Conservation (phyloP, 106 monocot species). For the Dendrobium chrysotoxum region DNA sequence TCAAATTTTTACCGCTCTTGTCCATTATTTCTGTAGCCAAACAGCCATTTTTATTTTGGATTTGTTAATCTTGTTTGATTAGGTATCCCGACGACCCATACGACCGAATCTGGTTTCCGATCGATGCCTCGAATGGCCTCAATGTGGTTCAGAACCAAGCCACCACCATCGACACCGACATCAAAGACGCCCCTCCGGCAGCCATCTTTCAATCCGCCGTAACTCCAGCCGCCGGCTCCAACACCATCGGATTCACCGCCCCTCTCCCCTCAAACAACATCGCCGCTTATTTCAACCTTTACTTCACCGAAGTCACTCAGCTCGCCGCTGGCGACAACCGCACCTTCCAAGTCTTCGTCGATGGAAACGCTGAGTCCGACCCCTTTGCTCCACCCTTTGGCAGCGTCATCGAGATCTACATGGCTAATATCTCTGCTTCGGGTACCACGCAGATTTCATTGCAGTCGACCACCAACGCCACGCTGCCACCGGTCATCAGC, state of each 20-base stretch:
- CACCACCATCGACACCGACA: not conserved
- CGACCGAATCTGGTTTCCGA: not conserved
- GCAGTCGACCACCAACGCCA: not conserved
- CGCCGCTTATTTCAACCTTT: not conserved
- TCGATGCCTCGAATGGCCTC: not conserved
- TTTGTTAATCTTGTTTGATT: not conserved
- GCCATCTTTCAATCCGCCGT: not conserved
- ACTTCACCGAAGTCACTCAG: not conserved
- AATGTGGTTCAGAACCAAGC: not conserved
- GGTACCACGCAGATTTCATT: not conserved
- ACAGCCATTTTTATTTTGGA: too few relatives aligned
- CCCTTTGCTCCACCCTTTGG: not conserved
- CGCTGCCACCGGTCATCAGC: slow-evolving; percentile 6
- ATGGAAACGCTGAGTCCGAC: not conserved
- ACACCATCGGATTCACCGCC: not conserved
- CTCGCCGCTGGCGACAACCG: not conserved
- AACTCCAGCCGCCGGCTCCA: not conserved
- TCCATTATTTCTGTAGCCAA: too few relatives aligned
- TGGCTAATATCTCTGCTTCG: not conserved
- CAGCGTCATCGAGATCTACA: not conserved
- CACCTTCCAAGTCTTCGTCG: slow-evolving; percentile 1
- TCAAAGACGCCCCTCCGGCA: not conserved
- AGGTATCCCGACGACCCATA: slow-evolving; percentile 3
- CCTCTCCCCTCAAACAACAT: not conserved
- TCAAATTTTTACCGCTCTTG: too few relatives aligned